A percentile compares a stretch with the other conserved stretches of the same genome.
phyloP scores from a whole-genome alignment of 331 rosid species.

The Quercus tomentella region DNA sequence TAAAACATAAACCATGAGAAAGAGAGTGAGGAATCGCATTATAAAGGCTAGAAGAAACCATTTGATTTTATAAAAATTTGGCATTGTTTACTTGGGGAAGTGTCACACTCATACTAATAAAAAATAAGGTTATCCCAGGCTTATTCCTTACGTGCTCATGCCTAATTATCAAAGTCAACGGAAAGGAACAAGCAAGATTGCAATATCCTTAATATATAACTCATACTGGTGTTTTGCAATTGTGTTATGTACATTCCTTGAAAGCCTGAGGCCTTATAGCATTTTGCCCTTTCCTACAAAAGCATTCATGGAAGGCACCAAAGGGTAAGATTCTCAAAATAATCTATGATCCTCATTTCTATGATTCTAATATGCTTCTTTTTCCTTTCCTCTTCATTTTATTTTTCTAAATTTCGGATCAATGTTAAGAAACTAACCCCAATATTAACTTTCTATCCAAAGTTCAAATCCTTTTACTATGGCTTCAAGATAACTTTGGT shows the following conservation, averaged over 20 bases:
- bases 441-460: neutral
- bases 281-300: neutral
- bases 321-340: neutral
- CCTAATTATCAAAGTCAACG: neutral
- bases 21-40: neutral
- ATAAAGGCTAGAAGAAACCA: neutral
- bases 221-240: neutral
- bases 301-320: neutral
- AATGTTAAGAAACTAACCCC: neutral
- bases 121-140: too few species aligned
- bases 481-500: neutral
- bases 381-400: neutral
- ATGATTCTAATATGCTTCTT: neutral
- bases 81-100: too few species aligned
- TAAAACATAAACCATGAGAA: neutral
- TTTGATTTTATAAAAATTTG: too few species aligned
- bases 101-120: neutral
- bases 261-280: neutral
- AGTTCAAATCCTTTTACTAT: neutral
- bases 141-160: too few species aligned
- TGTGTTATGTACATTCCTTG: neutral
- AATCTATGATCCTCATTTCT: neutral
- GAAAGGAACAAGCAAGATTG: neutral
- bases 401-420: neutral
- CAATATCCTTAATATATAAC: neutral